Base-by-base conservation (phyloP, 2,329 filamentous ascomycete genomes). In the Nannizziopsis arthrosporioides region DNA sequence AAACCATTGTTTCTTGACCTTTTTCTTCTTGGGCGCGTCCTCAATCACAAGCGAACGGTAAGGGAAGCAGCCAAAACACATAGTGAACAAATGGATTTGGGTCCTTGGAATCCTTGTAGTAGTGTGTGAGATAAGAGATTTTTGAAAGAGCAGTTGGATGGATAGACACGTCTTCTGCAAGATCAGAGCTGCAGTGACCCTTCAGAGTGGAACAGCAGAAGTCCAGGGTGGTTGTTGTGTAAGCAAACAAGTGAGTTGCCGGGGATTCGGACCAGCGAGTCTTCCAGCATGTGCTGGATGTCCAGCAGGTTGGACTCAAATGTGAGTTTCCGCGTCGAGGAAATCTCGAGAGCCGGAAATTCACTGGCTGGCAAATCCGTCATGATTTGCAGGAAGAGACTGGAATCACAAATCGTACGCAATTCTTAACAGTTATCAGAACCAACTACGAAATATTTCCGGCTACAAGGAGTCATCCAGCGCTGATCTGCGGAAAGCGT, bases 21-120 rank as follows among this genome's bases (percentile, higher is more conserved):
- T 38, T 35, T 22, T 50, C 51, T 50, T 47, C 44, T 44, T 51
- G 15, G 50, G 50, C 10, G 38, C 39, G 12, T 51, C 57, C 39
- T 57, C 53, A 41, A 54, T 51, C 31, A 52, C 44, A 38, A 48
- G 48, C 11, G 47, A 34, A 27, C 49, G 52, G 32, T 53, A 53
- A 10, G 53, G 53, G 10, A 51, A 40, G 42, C 53, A 53, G 17
- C 51, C 52, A 32, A 48, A 50, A 18, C 51, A 53, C 49, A 53
- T 53, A 15, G 27, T 53, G 51, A 44, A 37, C 22, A n/a, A 15
- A 8, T 47, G 34, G 18, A 9, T 44, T 47, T 27, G 19, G 15
- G 15, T 2, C 14, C 36, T 27, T 42, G 15, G 41, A 38, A 27
- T 7, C 22, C 22, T 27, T 38, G 31, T 38, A 19, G 17, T 3